Evolutionary conservation across 257 asterid genomes (phyloP).

Genomic region (Jacaranda copaia): DNA sequence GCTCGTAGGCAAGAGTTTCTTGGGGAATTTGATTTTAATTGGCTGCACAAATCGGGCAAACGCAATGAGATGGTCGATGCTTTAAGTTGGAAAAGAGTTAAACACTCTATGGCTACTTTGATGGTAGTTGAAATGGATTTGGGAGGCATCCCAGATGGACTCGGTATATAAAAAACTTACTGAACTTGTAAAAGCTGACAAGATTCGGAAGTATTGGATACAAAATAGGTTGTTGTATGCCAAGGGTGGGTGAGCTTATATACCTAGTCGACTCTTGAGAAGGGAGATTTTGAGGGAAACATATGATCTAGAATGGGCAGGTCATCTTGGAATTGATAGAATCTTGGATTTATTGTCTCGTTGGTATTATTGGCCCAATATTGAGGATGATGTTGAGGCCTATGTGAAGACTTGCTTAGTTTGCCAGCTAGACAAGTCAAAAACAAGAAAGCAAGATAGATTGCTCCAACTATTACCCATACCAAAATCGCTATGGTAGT

Average conservation of each 20-base stretch:
- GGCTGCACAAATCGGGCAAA: not conserved
- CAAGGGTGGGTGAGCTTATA: too few species aligned
- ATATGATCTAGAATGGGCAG: too few species aligned
- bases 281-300: too few species aligned
- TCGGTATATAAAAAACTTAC: not conserved
- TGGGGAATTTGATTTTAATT: not conserved
- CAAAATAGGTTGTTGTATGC: too few species aligned
- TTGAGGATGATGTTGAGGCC: too few species aligned
- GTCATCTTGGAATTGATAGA: too few species aligned
- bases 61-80: not conserved
- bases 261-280: too few species aligned
- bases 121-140: not conserved
- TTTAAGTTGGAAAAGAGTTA: not conserved
- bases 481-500: not conserved
- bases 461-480: not conserved
- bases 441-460: too few species aligned
- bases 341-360: too few species aligned
- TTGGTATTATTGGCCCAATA: too few species aligned
- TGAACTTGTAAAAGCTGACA: not conserved
- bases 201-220: not conserved
- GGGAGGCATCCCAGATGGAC: not conserved
- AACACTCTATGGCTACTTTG: not conserved
- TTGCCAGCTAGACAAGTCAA: too few species aligned
- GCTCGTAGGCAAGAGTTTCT: not conserved
- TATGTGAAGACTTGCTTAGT: too few species aligned